Base-by-base conservation (phyloP, 2,329 filamentous ascomycete genomes). In the Diaporthe amygdali region DNA sequence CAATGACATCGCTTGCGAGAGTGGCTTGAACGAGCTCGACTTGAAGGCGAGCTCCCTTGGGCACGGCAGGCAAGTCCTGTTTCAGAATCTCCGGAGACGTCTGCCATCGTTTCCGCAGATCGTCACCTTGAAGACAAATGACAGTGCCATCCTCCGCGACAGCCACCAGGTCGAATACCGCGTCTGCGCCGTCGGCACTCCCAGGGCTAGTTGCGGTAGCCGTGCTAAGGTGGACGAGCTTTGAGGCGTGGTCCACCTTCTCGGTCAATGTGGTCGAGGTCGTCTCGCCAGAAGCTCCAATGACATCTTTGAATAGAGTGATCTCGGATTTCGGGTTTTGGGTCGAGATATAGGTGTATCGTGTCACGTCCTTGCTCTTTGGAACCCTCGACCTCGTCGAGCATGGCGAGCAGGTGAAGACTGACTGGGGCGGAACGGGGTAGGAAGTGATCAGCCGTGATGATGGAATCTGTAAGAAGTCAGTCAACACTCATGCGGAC, bases 371-470 rank as follows among this genome's bases (percentile, higher is more conserved):
- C 73, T 81, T 85, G 68, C 81, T 82, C 27, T 83, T 83, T 14
- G 85, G 79, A 55, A 82, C 82, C 75, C 88, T 85, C 73, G 85
- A 82, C 74, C 89, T 85, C 51, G 91, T 79, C 20, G 90, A 92
- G 78, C 85, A 87, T 25, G 90, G 87, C 10, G 90, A 80, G 79
- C 90, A 92, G 68, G 89, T 89, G 78, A 92, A 91, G 66, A 84
- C 85, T 67, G 90, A 87, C 78, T 91, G 89, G 1, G 90, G 91
- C 32, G 90, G 88, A 72, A 92, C 87, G 27, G 90, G 90, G 78
- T 92, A 92, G 2, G 90, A 92, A 8, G 90, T 92, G 75, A 92
- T 86, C 73, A 92, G 82, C 72, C 88, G 85, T 7, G 90, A 88
- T 4, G 89, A 87, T 4, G 89, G 85, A 55, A 92, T 84, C 90